Evolutionary conservation across 768 basidiomycete genomes (phyloP), one percentile per base, ranked within the genome.

Genomic region (Suillus weaverae): DNA sequence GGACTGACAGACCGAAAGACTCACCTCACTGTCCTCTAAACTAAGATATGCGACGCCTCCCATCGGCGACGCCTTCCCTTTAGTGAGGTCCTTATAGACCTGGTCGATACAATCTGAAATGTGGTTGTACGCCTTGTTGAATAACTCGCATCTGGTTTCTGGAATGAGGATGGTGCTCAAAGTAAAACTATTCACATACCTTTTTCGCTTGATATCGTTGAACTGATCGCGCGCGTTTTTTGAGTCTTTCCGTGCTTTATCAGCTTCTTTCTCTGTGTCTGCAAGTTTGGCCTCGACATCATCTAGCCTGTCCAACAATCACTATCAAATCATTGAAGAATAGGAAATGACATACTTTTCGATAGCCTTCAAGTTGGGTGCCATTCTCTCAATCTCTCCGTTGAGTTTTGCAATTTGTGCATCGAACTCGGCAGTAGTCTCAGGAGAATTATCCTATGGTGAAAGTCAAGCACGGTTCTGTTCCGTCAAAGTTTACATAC

Each of bases 41-140:
- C 89, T 94, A 22, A 99, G 85, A 77, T 99, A 99, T 2, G 96
- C 97, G 38, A 97, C 94, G 69, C 97, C 97, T 53, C 97, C 97
- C 87, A 94, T 91, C 0, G 95, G 95, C 1, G 94, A 86, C 2
- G 92, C 90, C 73, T 94, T 95, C 16, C 94, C 95, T 77, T 97
- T 99, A 0, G 97, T 99, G 18, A 99, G 84, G 68, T 98, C 95
- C 77, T 99, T 99, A 80, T 99, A 99, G 1, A 99, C 96, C 67
- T 89, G 84, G 72, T 98, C 96, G 68, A 99, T 99, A 46, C 87
- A 84, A 65, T 96, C 94, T 13, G 96, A 92, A 63, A 99, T 99
- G 71, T 99, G 96, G 66, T 89, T 90, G 80, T 95, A 99, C 0
- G 97, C 97, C 69, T 91, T 93, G 77, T 96, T 95, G 83, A 99